A percentile compares a stretch with the other conserved stretches of the same genome.
Conservation (phyloP, 306 rosid genomes). For the Vachellia pachyceras region DNA sequence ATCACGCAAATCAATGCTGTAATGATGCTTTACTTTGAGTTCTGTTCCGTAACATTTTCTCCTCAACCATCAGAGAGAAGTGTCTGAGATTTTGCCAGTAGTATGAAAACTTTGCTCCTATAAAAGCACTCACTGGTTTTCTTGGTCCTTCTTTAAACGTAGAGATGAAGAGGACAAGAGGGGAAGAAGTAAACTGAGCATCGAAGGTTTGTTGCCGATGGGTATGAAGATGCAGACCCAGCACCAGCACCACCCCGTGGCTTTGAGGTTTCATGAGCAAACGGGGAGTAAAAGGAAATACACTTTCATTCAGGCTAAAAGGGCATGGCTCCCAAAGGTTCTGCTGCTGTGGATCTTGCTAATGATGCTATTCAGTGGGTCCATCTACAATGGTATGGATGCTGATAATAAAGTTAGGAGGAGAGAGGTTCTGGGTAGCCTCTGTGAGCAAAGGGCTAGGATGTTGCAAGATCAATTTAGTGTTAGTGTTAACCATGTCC, state of each 20-base stretch:
- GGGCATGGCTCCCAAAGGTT: constrained; percentile 76
- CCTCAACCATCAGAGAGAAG: constrained; percentile 42
- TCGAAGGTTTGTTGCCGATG: constrained; percentile 48
- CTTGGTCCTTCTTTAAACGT: constrained; percentile 40
- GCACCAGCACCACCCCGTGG: constrained; percentile 68
- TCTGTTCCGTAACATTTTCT: constrained; percentile 46
- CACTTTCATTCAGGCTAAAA: constrained; percentile 77
- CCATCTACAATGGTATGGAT: constrained; percentile 72
- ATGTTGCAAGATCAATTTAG: constrained; percentile 98
- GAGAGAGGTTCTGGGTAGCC: constrained; percentile 77
- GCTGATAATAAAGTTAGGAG: constrained; percentile 80
- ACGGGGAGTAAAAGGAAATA: constrained; percentile 63
- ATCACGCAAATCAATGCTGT: constrained; percentile 69
- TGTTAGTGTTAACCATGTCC: constrained; percentile 97
- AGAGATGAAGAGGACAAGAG: constrained; percentile 52
- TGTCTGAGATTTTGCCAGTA: constrained; percentile 47
- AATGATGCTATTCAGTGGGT: constrained; percentile 58
- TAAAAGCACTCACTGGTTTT: constrained; percentile 39
- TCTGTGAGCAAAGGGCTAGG: constrained; percentile 97
- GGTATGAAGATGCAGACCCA: constrained; percentile 63
- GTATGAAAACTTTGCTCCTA: constrained; percentile 46
- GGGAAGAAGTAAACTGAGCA: constrained; percentile 36
- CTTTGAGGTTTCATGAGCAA: constrained; percentile 75
- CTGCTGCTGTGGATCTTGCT: constrained; percentile 67
- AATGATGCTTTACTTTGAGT: constrained; percentile 53